These are phyloP conservation scores for Pyrus hybrid DNA, from an alignment of 331 rosid species.

Conservation along the genomic window DNA sequence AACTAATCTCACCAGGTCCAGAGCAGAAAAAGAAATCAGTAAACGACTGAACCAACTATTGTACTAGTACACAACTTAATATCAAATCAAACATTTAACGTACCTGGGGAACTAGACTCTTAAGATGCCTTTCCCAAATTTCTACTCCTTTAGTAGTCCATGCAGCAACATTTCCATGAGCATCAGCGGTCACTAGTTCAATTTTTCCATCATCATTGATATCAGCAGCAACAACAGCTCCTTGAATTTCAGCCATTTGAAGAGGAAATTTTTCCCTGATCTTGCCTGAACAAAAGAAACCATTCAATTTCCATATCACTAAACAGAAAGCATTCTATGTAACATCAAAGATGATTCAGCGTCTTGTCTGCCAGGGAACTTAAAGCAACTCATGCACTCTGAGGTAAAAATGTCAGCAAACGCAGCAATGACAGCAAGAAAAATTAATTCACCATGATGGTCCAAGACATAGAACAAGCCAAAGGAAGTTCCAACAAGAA, in stretches of 20 bases:
- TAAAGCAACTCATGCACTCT: background rate
- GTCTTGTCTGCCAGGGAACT: background rate
- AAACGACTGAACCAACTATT: background rate
- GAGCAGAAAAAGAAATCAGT: background rate
- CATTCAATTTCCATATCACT: constrained; percentile 1
- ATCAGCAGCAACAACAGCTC: constrained; percentile 85
- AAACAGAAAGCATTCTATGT: background rate
- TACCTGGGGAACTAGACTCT: constrained; percentile 94
- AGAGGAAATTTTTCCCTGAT: constrained; percentile 90
- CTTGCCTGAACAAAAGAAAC: constrained; percentile 54
- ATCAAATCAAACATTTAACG: constrained; percentile 1
- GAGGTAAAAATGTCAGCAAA: background rate
- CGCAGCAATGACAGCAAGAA: background rate
- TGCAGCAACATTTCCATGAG: constrained; percentile 94
- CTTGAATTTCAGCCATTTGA: constrained; percentile 98
- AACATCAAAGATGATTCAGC: background rate
- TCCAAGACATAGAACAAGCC: constrained; percentile 93
- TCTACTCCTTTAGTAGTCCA: constrained; percentile 88
- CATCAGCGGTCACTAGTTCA: constrained; percentile 83
- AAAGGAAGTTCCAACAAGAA: constrained; percentile 90
- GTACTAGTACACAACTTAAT: background rate
- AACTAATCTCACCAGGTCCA: background rate
- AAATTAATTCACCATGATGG: constrained; percentile 61
- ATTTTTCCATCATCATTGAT: constrained; percentile 98
- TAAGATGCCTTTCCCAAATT: constrained; percentile 81